These are phyloP conservation scores for Dendryphion nanum DNA, from an alignment of 2,329 filamentous ascomycete species.

Conservation along the genomic window DNA sequence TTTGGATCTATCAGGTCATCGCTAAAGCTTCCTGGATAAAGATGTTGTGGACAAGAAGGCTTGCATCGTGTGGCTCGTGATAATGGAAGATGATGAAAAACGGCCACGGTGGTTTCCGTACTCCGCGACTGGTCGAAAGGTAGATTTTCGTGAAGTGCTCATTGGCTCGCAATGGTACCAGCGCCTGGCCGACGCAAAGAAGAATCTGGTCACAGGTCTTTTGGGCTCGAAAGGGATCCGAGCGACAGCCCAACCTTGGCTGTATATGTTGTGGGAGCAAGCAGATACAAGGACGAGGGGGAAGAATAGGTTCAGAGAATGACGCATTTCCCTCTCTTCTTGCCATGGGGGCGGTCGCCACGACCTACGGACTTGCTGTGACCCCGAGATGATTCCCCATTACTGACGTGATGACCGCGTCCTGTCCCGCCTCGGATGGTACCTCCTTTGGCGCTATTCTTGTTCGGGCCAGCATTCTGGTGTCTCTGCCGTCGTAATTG, in stretches of 20 bases:
- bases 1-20: constrained; percentile 27
- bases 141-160: not conserved
- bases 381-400: constrained; percentile 5
- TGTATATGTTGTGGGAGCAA: not conserved
- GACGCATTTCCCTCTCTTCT: constrained; percentile 34
- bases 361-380: constrained; percentile 12
- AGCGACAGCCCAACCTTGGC: too few relatives aligned
- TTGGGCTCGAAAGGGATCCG: too few relatives aligned
- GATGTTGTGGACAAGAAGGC: constrained; percentile 8
- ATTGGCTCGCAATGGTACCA: not conserved
- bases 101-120: not conserved
- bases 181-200: not conserved
- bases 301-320: constrained; percentile 25
- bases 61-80: constrained; percentile 8
- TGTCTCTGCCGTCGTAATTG: constrained; percentile 83
- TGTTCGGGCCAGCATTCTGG: constrained; percentile 19
- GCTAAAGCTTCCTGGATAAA: constrained; percentile 18
- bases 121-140: not conserved
- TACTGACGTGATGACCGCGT: constrained; percentile 7
- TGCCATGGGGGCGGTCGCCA: constrained; percentile 14
- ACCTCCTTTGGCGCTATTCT: constrained; percentile 8
- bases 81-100: not conserved
- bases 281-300: not conserved
- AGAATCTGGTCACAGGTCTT: too few relatives aligned
- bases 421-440: constrained; percentile 1